Evolutionary conservation across 768 basidiomycete species (phyloP).

Genomic region (Trametes sanguinea): DNA sequence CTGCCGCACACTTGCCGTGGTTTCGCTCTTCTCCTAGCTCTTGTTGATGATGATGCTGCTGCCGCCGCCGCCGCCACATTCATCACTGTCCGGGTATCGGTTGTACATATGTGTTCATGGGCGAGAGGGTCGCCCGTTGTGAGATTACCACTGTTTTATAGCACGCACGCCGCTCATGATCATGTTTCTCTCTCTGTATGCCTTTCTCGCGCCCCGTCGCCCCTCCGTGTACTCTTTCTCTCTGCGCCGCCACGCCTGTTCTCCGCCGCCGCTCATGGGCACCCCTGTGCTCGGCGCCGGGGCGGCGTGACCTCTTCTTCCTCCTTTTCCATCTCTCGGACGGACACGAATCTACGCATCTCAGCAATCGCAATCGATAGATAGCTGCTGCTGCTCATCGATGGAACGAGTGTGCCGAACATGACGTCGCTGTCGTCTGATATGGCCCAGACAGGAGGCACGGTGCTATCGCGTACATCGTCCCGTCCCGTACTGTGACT

Average conservation of each 20-base stretch:
- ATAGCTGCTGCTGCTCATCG: not conserved
- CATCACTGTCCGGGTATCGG: conserved; percentile 5
- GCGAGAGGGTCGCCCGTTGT: conserved; percentile 18
- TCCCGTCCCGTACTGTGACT: too few species aligned
- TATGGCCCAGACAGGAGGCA: not conserved
- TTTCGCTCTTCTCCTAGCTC: not conserved
- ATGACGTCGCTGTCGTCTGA: not conserved
- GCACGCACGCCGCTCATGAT: conserved; percentile 18
- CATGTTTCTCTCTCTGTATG: conserved; percentile 1
- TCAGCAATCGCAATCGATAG: conserved; percentile 12
- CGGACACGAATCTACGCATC: conserved; percentile 2
- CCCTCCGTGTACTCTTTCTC: conserved; percentile 2
- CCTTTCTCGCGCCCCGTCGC: not conserved
- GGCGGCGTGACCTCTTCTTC: not conserved
- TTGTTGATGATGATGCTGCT: not conserved
- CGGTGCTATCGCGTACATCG: not conserved
- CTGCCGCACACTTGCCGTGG: not conserved
- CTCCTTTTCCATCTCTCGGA: not conserved
- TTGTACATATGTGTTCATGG: conserved; percentile 21
- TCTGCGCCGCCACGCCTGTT: not conserved
- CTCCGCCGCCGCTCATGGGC: not conserved
- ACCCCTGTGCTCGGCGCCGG: too few species aligned
- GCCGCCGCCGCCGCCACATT: not conserved
- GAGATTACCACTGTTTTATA: conserved; percentile 25
- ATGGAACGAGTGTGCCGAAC: not conserved